A percentile compares a stretch with the other conserved stretches of the same genome.
These are phyloP conservation scores for Spathaspora girioi DNA, from an alignment of 805 yeast genomes.

Conservation along the genomic window DNA sequence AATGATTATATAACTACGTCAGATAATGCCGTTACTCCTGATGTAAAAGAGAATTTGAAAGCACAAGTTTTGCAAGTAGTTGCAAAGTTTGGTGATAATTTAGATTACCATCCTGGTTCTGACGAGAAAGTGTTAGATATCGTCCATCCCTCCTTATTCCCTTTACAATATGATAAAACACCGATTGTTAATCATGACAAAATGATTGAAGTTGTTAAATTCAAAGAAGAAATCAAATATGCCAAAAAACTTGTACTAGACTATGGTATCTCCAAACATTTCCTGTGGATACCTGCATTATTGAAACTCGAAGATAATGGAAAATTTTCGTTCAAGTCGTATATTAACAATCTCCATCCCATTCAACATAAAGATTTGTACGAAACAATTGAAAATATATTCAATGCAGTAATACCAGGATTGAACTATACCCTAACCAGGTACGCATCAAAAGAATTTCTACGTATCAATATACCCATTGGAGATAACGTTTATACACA, in stretches of 20 bases:
- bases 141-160: constrained; percentile 40
- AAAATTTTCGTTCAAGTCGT: constrained; percentile 20
- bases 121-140: constrained; percentile 35
- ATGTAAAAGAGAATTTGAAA: constrained; percentile 9
- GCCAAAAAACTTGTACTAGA: constrained; percentile 11
- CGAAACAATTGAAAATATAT: constrained; percentile 23
- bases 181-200: constrained; percentile 11
- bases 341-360: constrained; percentile 42
- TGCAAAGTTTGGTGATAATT: constrained; percentile 9
- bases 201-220: constrained; percentile 9
- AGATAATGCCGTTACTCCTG: constrained; percentile 14
- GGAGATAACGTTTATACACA: constrained; percentile 6
- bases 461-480: constrained; percentile 13
- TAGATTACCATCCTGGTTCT: constrained; percentile 37
- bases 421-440: constrained; percentile 24
- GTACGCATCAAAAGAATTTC: constrained; percentile 13
- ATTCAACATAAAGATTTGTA: constrained; percentile 20
- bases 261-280: constrained; percentile 19
- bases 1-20: constrained; percentile 18
- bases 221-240: constrained; percentile 5
- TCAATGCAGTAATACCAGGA: constrained; percentile 28
- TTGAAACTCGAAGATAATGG: constrained; percentile 10
- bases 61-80: constrained; percentile 11
- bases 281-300: constrained; percentile 37
- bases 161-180: constrained; percentile 28